These are phyloP conservation scores for Gracilaria caudata DNA, from an alignment of 23 red algal species.

Conservation along the genomic window DNA sequence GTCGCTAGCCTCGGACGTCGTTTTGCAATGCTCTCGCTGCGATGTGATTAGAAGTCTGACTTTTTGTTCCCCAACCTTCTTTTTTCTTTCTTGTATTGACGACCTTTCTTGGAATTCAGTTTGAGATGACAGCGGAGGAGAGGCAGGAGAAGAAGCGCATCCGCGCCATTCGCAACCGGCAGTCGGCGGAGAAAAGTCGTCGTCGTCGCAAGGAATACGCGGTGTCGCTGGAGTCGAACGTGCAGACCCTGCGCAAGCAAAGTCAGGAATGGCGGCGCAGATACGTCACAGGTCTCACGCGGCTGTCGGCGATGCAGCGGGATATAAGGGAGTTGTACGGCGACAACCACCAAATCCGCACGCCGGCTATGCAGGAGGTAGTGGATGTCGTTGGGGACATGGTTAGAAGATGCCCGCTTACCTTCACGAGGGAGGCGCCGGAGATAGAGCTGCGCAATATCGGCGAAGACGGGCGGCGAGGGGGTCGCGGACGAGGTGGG, in stretches of 20 bases:
- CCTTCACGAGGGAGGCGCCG: constrained; percentile 4
- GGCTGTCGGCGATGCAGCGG: constrained; percentile 18
- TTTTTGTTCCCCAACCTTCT: not conserved
- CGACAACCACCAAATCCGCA: not conserved
- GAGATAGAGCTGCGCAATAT: constrained; percentile 4
- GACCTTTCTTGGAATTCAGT: not conserved
- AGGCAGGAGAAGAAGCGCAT: constrained; percentile 47
- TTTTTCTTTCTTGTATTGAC: not conserved
- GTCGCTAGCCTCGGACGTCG: not conserved
- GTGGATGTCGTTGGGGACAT: not conserved
- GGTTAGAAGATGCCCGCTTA: not conserved
- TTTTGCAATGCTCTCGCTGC: not conserved
- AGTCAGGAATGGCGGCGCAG: constrained; percentile 10
- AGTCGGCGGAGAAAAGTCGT: constrained; percentile 44
- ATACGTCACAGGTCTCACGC: not conserved
- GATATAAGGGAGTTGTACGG: not conserved
- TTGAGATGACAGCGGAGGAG: constrained; percentile 9
- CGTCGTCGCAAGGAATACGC: constrained; percentile 33
- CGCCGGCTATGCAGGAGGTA: not conserved
- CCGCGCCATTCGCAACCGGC: constrained; percentile 26
- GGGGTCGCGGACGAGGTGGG: not conserved
- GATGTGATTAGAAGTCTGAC: constrained; percentile 14
- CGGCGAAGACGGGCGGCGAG: constrained; percentile 19
- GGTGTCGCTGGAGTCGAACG: constrained; percentile 15
- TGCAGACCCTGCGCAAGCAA: not conserved